A percentile compares a stretch with the other conserved stretches of the same genome.
These are phyloP conservation scores for Pythium dissotocum DNA, from an alignment of 352 stramenopile genomes.

Conservation along the genomic window DNA sequence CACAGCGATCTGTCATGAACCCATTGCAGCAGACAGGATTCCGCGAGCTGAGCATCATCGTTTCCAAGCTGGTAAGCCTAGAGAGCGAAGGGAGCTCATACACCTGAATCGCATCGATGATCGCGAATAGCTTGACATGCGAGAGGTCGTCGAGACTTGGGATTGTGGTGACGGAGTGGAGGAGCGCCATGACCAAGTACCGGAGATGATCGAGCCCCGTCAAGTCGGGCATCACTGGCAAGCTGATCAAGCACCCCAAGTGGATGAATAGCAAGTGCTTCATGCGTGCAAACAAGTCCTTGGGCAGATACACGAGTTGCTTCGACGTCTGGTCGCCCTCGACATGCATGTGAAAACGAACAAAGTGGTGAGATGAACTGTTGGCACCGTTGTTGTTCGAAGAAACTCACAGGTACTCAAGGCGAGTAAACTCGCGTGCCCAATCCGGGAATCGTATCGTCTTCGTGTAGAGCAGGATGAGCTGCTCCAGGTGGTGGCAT, in stretches of 20 bases:
- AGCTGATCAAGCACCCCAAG: conserved; percentile 6
- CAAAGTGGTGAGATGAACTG: neutral
- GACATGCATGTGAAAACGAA: neutral
- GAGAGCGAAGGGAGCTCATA: conserved; percentile 7
- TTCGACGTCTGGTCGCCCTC: conserved; percentile 3
- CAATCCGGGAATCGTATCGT: conserved; percentile 8
- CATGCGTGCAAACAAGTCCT: conserved; percentile 6
- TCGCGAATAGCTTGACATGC: neutral
- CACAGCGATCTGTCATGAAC: neutral
- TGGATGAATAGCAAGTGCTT: conserved; percentile 15
- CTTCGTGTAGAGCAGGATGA: conserved; percentile 19
- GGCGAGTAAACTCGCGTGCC: conserved; percentile 8
- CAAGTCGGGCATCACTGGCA: conserved; percentile 5
- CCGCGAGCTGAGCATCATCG: neutral
- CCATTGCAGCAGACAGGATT: conserved; percentile 16
- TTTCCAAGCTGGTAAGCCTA: conserved; percentile 1
- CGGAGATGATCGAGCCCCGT: neutral
- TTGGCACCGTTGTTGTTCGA: neutral
- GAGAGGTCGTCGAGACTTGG: neutral
- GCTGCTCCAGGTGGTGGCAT: conserved; percentile 10
- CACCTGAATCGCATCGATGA: conserved; percentile 10
- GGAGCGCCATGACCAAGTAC: conserved; percentile 9
- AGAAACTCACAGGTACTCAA: conserved; percentile 13
- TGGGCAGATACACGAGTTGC: neutral
- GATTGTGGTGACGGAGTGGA: conserved; percentile 2